Evolutionary conservation across 805 yeast species (phyloP).

Genomic region (Yamadazyma paraphyllophila): DNA sequence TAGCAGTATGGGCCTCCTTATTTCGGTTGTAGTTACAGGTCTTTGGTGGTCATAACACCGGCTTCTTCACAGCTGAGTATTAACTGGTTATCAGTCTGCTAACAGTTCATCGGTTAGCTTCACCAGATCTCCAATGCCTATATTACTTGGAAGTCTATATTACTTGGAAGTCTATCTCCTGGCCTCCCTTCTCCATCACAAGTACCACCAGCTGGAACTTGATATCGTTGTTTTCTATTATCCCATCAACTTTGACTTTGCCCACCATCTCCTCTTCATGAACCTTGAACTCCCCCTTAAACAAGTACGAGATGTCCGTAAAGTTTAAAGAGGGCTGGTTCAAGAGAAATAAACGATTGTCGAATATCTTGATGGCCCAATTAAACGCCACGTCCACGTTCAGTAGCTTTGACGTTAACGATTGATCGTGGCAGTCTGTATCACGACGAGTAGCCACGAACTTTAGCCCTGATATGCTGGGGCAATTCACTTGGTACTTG

Average conservation of each 20-base stretch:
- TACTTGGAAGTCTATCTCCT: constrained; percentile 10
- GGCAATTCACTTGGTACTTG: constrained; percentile 11
- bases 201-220: constrained; percentile 10
- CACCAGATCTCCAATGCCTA: too few relatives aligned
- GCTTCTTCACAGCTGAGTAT: too few relatives aligned
- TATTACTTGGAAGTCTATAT: constrained; percentile 1
- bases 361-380: constrained; percentile 14
- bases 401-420: background rate
- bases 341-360: constrained; percentile 8
- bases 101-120: too few relatives aligned
- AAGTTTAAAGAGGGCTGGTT: constrained; percentile 13
- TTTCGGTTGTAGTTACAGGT: too few relatives aligned
- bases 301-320: constrained; percentile 9
- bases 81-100: too few relatives aligned
- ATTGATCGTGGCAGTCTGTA: background rate
- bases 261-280: constrained; percentile 9
- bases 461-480: constrained; percentile 12
- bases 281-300: constrained; percentile 12
- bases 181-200: constrained; percentile 1
- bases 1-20: too few relatives aligned
- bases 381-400: constrained; percentile 6
- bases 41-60: too few relatives aligned
- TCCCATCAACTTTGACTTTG: constrained; percentile 11
- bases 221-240: constrained; percentile 11
- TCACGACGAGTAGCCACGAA: constrained; percentile 4